Conservation (phyloP, 2,329 filamentous ascomycete genomes). For the Cladosporium colombiae region DNA sequence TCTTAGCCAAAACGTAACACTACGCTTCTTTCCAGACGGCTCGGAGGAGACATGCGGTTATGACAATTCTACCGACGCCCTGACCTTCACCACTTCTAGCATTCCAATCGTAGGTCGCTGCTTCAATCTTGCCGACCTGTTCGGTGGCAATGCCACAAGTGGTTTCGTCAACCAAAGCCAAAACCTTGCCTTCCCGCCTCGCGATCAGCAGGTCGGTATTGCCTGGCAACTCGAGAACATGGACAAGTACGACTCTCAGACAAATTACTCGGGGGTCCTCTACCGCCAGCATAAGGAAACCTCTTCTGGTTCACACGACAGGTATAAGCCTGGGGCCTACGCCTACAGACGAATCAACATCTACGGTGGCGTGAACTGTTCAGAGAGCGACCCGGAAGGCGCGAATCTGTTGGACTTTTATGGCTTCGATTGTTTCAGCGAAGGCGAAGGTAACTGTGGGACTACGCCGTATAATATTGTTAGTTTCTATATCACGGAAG, state of each 20-base stretch:
- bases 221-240: neutral
- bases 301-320: neutral
- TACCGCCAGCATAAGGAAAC: neutral
- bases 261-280: constrained; percentile 12
- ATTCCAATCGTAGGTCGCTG: neutral
- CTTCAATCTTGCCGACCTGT: constrained; percentile 11
- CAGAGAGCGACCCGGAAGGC: neutral
- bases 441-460: neutral
- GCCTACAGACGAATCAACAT: neutral
- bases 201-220: neutral
- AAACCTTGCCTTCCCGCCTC: neutral
- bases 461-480: neutral
- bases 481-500: neutral
- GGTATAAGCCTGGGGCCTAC: neutral
- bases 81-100: constrained; percentile 3
- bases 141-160: constrained; percentile 2
- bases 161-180: constrained; percentile 10
- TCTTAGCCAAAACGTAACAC: neutral
- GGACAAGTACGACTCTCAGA: neutral
- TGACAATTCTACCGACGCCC: neutral
- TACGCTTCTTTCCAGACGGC: neutral
- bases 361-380: neutral
- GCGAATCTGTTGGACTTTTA: neutral
- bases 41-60: neutral
- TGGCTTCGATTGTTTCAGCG: constrained; percentile 12